phyloP scores from a whole-genome alignment of 257 asterid species.

The Fraxinus americana region DNA sequence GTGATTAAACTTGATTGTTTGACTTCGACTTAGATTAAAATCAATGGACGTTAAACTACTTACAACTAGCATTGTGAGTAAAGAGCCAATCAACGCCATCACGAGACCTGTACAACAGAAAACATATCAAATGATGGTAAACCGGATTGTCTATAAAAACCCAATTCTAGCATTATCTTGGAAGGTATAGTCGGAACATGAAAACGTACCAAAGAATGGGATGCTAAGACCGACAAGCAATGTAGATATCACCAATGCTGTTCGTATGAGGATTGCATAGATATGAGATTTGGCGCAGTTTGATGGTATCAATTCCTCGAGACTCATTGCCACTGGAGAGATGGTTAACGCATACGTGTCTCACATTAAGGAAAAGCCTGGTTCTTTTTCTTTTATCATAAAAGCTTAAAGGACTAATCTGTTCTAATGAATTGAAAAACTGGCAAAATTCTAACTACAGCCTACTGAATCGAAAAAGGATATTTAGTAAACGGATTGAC shows the following conservation, averaged over 20 bases:
- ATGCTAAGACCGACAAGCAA: slow-evolving; percentile 69
- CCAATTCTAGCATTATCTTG: neutral
- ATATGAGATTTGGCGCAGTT: slow-evolving; percentile 52
- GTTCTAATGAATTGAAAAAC: neutral
- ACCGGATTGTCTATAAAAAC: neutral
- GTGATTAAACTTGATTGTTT: too few relatives aligned
- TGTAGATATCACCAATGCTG: slow-evolving; percentile 77
- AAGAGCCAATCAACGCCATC: slow-evolving; percentile 86
- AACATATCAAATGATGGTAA: neutral
- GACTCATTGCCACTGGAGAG: slow-evolving; percentile 91
- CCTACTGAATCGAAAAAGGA: slow-evolving; percentile 47
- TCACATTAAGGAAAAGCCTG: slow-evolving; percentile 46
- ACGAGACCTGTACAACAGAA: slow-evolving; percentile 59
- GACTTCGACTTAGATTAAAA: too few relatives aligned
- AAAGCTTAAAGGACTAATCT: neutral
- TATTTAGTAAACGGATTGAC: slow-evolving; percentile 97
- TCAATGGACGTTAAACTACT: slow-evolving; percentile 25
- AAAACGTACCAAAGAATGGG: slow-evolving; percentile 79
- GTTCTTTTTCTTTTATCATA: neutral
- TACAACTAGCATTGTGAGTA: slow-evolving; percentile 92
- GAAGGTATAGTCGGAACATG: neutral
- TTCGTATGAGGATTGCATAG: slow-evolving; percentile 71
- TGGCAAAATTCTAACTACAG: neutral
- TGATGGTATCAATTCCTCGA: slow-evolving; percentile 87
- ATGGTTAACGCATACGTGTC: slow-evolving; percentile 83